Percentiles rank a stretch among this genome's conserved stretches.
These are phyloP conservation scores for Rosa multiflora DNA, from an alignment of 306 rosid species.

Conservation along the genomic window DNA sequence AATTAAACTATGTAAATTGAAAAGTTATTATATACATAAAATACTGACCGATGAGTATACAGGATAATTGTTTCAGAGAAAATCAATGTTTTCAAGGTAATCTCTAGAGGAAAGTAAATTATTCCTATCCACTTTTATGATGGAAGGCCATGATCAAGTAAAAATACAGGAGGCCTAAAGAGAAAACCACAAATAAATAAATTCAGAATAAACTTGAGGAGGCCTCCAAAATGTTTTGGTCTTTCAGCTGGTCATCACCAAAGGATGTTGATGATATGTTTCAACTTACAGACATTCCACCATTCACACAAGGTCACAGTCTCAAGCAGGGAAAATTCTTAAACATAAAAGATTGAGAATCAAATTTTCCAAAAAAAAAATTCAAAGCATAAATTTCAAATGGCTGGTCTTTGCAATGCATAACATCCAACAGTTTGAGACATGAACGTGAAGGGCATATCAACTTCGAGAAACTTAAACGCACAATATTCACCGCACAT, in stretches of 20 bases:
- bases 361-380: no score
- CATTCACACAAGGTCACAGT: not conserved
- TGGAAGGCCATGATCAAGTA: not conserved
- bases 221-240: not conserved
- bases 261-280: not conserved
- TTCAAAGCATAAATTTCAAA: not conserved
- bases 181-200: not conserved
- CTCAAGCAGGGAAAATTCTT: not conserved
- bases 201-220: not conserved
- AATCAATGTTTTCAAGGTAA: no score
- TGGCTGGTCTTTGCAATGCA: not conserved
- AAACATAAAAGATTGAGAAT: not conserved
- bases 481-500: not conserved
- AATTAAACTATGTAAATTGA: not conserved
- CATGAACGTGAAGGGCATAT: not conserved
- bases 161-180: not conserved
- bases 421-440: not conserved
- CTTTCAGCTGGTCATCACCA: not conserved
- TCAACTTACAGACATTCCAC: not conserved
- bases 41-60: no score
- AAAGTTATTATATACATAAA: not conserved
- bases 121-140: not conserved
- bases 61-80: no score
- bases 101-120: not conserved
- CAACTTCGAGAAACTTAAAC: not conserved